Percentiles rank a stretch among this genome's conserved stretches.
Conservation (phyloP, 805 yeast species). For the Lachancea quebecensis region DNA sequence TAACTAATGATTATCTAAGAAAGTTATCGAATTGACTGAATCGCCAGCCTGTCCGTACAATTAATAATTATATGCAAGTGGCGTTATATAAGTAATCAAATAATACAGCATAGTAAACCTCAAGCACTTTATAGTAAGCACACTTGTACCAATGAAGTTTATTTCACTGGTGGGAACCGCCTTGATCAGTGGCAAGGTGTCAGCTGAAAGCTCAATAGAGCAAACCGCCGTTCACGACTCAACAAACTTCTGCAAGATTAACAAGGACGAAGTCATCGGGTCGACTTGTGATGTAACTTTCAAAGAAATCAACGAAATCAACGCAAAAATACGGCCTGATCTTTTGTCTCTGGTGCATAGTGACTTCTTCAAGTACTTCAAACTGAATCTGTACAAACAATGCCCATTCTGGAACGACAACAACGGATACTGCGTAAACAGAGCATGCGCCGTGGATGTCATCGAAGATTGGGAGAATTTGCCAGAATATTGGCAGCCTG, state of each 20-base stretch:
- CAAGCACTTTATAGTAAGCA: background rate
- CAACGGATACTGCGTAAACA: constrained; percentile 75
- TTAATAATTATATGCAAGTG: background rate
- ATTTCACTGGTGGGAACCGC: background rate
- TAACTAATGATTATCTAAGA: too few relatives aligned
- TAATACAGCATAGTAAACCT: too few relatives aligned
- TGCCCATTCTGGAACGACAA: constrained; percentile 84
- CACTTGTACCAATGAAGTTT: background rate
- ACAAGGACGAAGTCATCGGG: constrained; percentile 27
- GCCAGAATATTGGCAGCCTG: constrained; percentile 70
- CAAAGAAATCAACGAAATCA: constrained; percentile 45
- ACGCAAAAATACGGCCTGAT: constrained; percentile 46
- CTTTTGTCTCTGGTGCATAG: constrained; percentile 55
- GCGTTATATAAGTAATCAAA: background rate
- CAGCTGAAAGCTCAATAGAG: background rate
- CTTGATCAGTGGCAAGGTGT: background rate
- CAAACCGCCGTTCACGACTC: constrained; percentile 1
- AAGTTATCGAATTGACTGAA: background rate
- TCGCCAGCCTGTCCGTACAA: background rate
- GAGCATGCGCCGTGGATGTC: constrained; percentile 85
- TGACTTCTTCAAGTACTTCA: constrained; percentile 83
- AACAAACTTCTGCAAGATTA: constrained; percentile 28
- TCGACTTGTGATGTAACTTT: constrained; percentile 37
- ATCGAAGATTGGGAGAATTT: constrained; percentile 65
- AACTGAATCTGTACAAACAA: constrained; percentile 70